Base-by-base conservation (phyloP, 345 rosid genomes). In the Eucalyptus albens region DNA sequence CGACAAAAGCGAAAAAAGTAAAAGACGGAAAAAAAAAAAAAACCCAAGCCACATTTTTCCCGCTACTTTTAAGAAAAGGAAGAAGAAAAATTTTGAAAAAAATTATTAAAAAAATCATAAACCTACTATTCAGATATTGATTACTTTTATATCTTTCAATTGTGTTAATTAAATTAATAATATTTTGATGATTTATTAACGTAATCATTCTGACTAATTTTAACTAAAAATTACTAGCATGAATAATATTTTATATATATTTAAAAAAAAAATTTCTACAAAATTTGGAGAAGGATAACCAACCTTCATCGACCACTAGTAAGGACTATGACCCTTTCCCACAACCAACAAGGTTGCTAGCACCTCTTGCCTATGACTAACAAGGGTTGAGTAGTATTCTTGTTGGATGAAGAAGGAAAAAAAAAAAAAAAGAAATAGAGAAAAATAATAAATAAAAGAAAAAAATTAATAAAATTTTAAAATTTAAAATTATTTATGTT, bases 331-430 rank as follows among this genome's bases (percentile, higher is more conserved):
- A 65, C 37, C 19, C 37, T 65, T 14, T 7, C 37, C 17, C 37
- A 7, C 10, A 8, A 16, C 10, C 0, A 8, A 0, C 9, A 15
- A 29, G 16, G 5, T 29, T n/a, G 33, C 6, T 2, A 3, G 0
- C 4, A 29, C 0, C 67, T 13, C n/a, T 27, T 0, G 1, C n/a
- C 2, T 11, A 6, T 60, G 67, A 27, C 7, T 6, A 29, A 60
- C 67, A 2, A 60, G 67, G 16, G 31, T 27, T 2, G 1, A 4
- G 31, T 6, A 11, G 4, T 27, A 5, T 15, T 27, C 16, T 60
- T 3, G 10, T 13, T 8, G 10, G 9, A n/a, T 1, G 8, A 29
- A 14, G 3, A 27, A 27, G 17, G 2, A 62, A n/a, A n/a, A 62
- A 60, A 60, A 47, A 7, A 11, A 0, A 1, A 27, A 60, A 60